Base-by-base conservation (phyloP, 306 rosid genomes). In the Cucurbita pepo region DNA sequence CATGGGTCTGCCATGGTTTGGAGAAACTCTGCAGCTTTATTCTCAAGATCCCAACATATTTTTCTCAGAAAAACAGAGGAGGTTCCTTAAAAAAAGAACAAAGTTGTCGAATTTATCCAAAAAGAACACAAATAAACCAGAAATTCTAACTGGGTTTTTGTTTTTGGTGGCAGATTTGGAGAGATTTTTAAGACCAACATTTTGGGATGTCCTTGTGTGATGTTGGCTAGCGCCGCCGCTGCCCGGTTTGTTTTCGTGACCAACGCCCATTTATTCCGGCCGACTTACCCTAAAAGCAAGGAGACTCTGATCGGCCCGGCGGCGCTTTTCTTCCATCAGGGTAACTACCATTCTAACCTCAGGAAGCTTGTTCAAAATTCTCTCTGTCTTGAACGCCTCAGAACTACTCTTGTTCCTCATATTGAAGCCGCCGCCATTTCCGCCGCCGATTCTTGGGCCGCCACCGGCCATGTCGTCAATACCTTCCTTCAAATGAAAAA, bases 301-400 rank as follows among this genome's bases (percentile, higher is more conserved):
- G 98, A 93, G 88, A 84, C 74, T 47, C 48, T 92, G 34, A 90
- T 92, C 62, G 98, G 98, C n/a, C 89, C 96, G 75, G 80, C 88
- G 9, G 98, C 98, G 75, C 82, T 93, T 56, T 93, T 93, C 83
- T 93, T 88, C 60, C 96, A 93, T 84, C 91, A 90, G 80, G 98
- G 96, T 52, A 65, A 81, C 10, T 90, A 90, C 85, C 98, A 93
- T 73, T 48, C 80, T 34, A 82, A 74, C 19, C 79, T 90, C 1
- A 78, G 89, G 67, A 90, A 88, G 81, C 88, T 93, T 2, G 92
- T 93, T 40, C 93, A 83, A 22, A 81, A 58, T 40, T 88, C 93
- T 1, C 83, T 90, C 13, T 81, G 90, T 14, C 96, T 87, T 0
- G 85, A 87, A 66, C 47, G 84, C 21, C 76, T 81, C 77, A 70